phyloP scores from a whole-genome alignment of 306 rosid genomes.

The Pterocarpus santalinus region DNA sequence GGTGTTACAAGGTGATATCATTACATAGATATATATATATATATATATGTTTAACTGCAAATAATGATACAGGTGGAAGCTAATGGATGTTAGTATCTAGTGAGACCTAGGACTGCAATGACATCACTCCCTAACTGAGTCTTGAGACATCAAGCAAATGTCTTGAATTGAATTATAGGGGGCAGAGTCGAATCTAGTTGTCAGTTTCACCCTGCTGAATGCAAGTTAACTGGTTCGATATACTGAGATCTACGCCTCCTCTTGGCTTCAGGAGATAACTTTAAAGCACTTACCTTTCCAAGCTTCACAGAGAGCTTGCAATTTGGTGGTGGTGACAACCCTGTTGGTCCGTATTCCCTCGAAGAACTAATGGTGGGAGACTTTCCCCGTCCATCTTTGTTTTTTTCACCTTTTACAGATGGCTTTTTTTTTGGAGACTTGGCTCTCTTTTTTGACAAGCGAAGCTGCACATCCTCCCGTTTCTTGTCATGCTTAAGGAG shows the following conservation, averaged over 20 bases:
- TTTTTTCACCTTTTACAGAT: slow-evolving; percentile 44
- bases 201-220: slow-evolving; percentile 57
- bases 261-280: slow-evolving; percentile 77
- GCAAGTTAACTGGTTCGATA: slow-evolving; percentile 64
- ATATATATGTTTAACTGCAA: slow-evolving; percentile 29
- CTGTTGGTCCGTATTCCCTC: slow-evolving; percentile 38
- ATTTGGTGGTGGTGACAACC: slow-evolving; percentile 51
- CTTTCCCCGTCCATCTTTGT: slow-evolving; percentile 46
- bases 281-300: slow-evolving; percentile 58
- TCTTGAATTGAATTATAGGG: slow-evolving; percentile 28
- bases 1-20: slow-evolving; percentile 49
- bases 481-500: slow-evolving; percentile 62
- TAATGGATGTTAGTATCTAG: slow-evolving; percentile 38
- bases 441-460: slow-evolving; percentile 61
- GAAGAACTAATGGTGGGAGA: slow-evolving; percentile 52
- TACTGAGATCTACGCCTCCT: slow-evolving; percentile 71
- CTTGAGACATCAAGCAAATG: slow-evolving; percentile 53
- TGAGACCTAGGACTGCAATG: slow-evolving; percentile 43
- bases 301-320: slow-evolving; percentile 66
- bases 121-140: slow-evolving; percentile 6
- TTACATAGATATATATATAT: slow-evolving; percentile 35
- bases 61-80: slow-evolving; percentile 38
- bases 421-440: slow-evolving; percentile 66
- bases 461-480: slow-evolving; percentile 42
- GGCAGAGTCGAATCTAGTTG: not conserved